These are phyloP conservation scores for Teratosphaeria nubilosa DNA, from an alignment of 2,329 filamentous ascomycete genomes.

Conservation along the genomic window DNA sequence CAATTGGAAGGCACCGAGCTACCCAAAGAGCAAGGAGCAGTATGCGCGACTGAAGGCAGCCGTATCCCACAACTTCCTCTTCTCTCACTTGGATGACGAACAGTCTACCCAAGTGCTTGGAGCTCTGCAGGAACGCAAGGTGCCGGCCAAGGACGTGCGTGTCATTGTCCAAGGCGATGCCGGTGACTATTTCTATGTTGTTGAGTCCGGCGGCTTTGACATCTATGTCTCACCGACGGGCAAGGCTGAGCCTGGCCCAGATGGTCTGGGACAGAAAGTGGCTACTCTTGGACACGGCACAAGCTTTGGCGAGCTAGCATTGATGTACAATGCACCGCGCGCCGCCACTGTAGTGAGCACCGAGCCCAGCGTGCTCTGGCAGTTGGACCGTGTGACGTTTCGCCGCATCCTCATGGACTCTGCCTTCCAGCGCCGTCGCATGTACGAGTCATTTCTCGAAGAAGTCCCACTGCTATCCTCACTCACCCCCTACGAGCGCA, in stretches of 20 bases:
- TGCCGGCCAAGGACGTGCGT: slow-evolving; percentile 81
- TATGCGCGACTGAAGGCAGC: slow-evolving; percentile 66
- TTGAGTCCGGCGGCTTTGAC: slow-evolving; percentile 83
- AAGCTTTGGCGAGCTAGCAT: slow-evolving; percentile 88
- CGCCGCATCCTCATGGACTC: slow-evolving; percentile 97
- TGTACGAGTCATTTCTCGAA: slow-evolving; percentile 95
- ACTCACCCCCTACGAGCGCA: slow-evolving; percentile 83
- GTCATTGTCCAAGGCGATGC: slow-evolving; percentile 93
- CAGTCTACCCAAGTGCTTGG: slow-evolving; percentile 79
- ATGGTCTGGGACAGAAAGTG: slow-evolving; percentile 77
- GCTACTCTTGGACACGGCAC: slow-evolving; percentile 74
- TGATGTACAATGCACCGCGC: slow-evolving; percentile 98
- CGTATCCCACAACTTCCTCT: slow-evolving; percentile 84
- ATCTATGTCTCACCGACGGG: slow-evolving; percentile 79
- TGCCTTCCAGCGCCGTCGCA: slow-evolving; percentile 85
- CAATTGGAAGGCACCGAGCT: slow-evolving; percentile 80
- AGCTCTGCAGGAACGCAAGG: slow-evolving; percentile 86
- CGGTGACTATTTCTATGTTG: slow-evolving; percentile 95
- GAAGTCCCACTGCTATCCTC: slow-evolving; percentile 78
- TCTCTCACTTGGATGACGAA: slow-evolving; percentile 89
- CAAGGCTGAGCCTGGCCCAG: slow-evolving; percentile 63
- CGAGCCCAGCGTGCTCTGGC: slow-evolving; percentile 80
- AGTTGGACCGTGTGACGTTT: slow-evolving; percentile 90
- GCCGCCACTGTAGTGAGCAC: slow-evolving; percentile 86
- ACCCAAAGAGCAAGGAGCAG: slow-evolving; percentile 76